phyloP scores from a whole-genome alignment of 306 rosid genomes.

The Vigna trinervia region DNA sequence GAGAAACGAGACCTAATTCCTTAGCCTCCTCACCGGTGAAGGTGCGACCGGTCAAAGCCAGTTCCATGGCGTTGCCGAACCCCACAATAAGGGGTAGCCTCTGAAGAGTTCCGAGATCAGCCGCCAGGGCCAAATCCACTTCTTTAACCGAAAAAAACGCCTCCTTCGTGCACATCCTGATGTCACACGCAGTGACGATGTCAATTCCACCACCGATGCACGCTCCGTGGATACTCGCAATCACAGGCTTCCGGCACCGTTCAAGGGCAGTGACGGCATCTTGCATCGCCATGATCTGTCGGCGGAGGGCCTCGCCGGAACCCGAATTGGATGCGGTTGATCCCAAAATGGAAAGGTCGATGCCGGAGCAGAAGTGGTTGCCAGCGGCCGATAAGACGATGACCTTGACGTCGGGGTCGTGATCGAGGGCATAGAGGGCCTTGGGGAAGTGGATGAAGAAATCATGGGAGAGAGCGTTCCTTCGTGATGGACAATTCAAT shows the following conservation, averaged over 20 bases:
- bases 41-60: constrained; percentile 82
- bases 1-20: constrained; percentile 70
- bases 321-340: neutral
- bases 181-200: constrained; percentile 78
- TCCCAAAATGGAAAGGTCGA: constrained; percentile 58
- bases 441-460: constrained; percentile 76
- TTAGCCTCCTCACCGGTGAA: constrained; percentile 81
- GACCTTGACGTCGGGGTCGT: constrained; percentile 61
- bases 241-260: constrained; percentile 87
- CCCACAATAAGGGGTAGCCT: constrained; percentile 81
- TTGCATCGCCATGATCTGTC: constrained; percentile 68
- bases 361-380: constrained; percentile 83
- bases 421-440: constrained; percentile 72
- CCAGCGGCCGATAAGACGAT: constrained; percentile 77
- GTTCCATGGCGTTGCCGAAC: constrained; percentile 74
- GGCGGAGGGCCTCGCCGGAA: constrained; percentile 74
- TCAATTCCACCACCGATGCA: constrained; percentile 88
- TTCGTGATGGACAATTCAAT: constrained; percentile 69
- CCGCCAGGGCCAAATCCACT: constrained; percentile 82
- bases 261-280: constrained; percentile 77
- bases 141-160: constrained; percentile 90
- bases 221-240: constrained; percentile 76
- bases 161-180: constrained; percentile 71
- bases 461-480: constrained; percentile 69
- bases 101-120: constrained; percentile 90